Evolutionary conservation across 2,329 filamentous ascomycete species (phyloP), one percentile per base, ranked within the genome.

Genomic region (Monilinia fructigena): DNA sequence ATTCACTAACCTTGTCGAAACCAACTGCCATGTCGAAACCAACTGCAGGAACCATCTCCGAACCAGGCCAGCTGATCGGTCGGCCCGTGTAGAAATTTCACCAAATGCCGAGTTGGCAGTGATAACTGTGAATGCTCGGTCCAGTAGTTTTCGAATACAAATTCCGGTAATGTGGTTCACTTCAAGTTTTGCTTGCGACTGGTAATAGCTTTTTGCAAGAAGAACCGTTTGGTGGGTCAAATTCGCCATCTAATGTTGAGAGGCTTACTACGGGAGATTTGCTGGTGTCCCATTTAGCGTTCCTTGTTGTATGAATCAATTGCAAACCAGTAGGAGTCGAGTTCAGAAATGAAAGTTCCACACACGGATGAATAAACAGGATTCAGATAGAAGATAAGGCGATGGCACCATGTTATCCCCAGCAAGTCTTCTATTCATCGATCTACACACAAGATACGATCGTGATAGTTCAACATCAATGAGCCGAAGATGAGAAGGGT

Each of bases 71-170:
- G 58, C 28, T 61, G 58, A 52, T 38, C 58, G 8, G n/a, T 61
- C 58, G 58, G 45, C 16, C 56, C 58, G 58, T 38, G 45, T 61
- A 50, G 23, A 11, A 61, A 50, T 50, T n/a, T 20, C 31, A 18
- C 8, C 20, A 23, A 31, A 40, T 50, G 18, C 45, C 45, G 58
- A 50, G 28, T 26, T 16, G n/a, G 23, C 14, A 61, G 10, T 50
- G 16, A 2, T 40, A 5, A 26, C 2, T 12, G 20, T 18, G 31
- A 18, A 20, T n/a, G 3, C 40, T 40, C 45, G n/a, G n/a, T 16
- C 58, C 28, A 61, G 58, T 52, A 52, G 31, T 50, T 38, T 38
- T 40, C 14, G 8, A 61, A 20, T 12, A 10, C 31, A n/a, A 61
- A 61, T 38, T 23, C 45, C 58, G 28, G 58, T 52, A 40, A 45